A percentile compares a stretch with the other conserved stretches of the same genome.
These are phyloP conservation scores for Ophiostoma sp. DNA, from an alignment of 2,329 filamentous ascomycete genomes.

Conservation along the genomic window DNA sequence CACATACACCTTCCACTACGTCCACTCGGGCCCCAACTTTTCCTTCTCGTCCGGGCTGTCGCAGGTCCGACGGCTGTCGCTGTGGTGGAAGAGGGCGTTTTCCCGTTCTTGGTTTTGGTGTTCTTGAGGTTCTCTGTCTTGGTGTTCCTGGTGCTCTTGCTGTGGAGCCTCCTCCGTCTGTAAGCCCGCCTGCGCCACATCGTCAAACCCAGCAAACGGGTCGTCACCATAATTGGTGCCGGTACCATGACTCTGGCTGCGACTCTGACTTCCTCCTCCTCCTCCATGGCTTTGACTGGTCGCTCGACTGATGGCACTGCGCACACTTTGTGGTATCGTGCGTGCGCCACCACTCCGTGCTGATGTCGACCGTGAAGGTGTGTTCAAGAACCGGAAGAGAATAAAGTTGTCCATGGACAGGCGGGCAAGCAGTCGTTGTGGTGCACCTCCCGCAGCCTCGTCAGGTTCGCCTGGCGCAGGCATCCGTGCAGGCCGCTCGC, in stretches of 20 bases:
- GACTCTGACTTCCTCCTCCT: not conserved
- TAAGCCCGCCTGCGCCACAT: not conserved
- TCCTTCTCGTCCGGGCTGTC: not conserved
- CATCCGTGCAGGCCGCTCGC: not conserved
- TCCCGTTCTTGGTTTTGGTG: not conserved
- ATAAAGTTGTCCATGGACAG: slow-evolving; percentile 7
- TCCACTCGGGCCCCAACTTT: not conserved
- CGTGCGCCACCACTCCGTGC: not conserved
- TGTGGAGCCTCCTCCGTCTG: not conserved
- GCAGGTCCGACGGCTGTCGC: slow-evolving; percentile 1
- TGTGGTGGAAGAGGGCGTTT: not conserved
- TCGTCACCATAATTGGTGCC: not conserved
- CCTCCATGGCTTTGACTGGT: not conserved
- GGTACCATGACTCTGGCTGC: not conserved
- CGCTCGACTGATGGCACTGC: not conserved
- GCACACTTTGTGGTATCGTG: not conserved
- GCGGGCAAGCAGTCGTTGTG: not conserved
- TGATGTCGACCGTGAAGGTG: slow-evolving; percentile 1
- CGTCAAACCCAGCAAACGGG: slow-evolving; percentile 9
- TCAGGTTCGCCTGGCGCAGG: not conserved
- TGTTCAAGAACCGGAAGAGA: not conserved
- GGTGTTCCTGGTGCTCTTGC: not conserved
- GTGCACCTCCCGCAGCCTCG: not conserved
- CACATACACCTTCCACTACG: not conserved
- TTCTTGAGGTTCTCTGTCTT: not conserved